Conservation (phyloP, 768 basidiomycete species). For the Chalciporus pseudorubinellus region DNA sequence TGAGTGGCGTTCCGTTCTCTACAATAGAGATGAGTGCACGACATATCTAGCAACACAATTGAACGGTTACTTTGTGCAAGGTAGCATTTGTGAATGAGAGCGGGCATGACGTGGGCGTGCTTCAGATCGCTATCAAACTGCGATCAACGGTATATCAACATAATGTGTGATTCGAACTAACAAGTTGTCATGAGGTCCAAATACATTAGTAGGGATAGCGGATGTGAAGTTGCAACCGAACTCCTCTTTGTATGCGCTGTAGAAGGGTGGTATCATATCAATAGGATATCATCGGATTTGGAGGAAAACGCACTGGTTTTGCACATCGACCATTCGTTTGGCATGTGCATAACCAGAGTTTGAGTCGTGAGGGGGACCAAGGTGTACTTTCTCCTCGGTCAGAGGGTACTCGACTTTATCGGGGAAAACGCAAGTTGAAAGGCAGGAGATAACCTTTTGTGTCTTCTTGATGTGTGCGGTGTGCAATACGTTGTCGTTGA, state of each 20-base stretch:
- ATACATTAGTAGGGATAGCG: constrained; percentile 97
- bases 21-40: constrained; percentile 28
- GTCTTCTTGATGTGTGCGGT: constrained; percentile 61
- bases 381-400: constrained; percentile 89
- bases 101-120: constrained; percentile 92
- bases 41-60: background rate
- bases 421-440: constrained; percentile 97
- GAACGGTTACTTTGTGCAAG: constrained; percentile 73
- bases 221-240: constrained; percentile 94
- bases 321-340: constrained; percentile 92
- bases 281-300: too few relatives aligned
- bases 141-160: constrained; percentile 1
- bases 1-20: constrained; percentile 78
- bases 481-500: constrained; percentile 93
- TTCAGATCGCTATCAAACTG: constrained; percentile 67
- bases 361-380: constrained; percentile 87
- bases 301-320: constrained; percentile 70
- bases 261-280: background rate
- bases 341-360: constrained; percentile 98
- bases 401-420: constrained; percentile 93
- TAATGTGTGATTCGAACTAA: constrained; percentile 30
- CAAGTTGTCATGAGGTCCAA: constrained; percentile 95
- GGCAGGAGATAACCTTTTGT: constrained; percentile 86
- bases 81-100: constrained; percentile 89
- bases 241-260: constrained; percentile 92